Conservation (phyloP, 2,329 filamentous ascomycete species). For the Mycosphaerelloides madeirae region DNA sequence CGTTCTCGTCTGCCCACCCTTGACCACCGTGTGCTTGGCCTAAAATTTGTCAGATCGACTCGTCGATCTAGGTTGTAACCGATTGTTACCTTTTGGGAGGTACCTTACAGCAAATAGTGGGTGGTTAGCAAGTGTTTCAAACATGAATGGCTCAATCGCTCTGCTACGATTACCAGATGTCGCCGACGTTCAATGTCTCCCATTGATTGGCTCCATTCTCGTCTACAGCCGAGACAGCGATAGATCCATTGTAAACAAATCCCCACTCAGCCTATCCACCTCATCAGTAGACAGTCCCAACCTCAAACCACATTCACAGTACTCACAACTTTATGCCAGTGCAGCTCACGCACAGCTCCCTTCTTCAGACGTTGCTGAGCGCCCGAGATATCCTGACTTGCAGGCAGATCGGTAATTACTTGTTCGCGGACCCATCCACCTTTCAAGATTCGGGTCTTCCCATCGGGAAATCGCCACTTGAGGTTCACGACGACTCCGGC, state of each 20-base stretch:
- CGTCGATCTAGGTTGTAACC: too few relatives aligned
- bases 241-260: constrained; percentile 51
- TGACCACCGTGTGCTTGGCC: constrained; percentile 59
- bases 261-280: constrained; percentile 43
- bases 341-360: constrained; percentile 60
- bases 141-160: too few relatives aligned
- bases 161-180: constrained; percentile 23
- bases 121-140: too few relatives aligned
- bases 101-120: too few relatives aligned
- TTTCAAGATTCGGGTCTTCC: constrained; percentile 56
- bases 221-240: constrained; percentile 49
- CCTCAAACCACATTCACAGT: neutral
- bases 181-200: constrained; percentile 43
- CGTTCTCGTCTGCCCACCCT: constrained; percentile 61
- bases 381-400: constrained; percentile 61
- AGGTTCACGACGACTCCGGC: constrained; percentile 61
- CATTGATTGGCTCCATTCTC: constrained; percentile 47
- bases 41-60: too few relatives aligned
- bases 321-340: constrained; percentile 52
- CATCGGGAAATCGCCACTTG: constrained; percentile 64
- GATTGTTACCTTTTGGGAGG: too few relatives aligned
- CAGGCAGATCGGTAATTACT: constrained; percentile 61
- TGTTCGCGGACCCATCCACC: constrained; percentile 65
- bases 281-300: neutral
- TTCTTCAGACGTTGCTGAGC: constrained; percentile 66